A percentile compares a stretch with the other conserved stretches of the same genome.
These are phyloP conservation scores for Gracilaria domingensis DNA, from an alignment of 23 red algal species.

Conservation along the genomic window DNA sequence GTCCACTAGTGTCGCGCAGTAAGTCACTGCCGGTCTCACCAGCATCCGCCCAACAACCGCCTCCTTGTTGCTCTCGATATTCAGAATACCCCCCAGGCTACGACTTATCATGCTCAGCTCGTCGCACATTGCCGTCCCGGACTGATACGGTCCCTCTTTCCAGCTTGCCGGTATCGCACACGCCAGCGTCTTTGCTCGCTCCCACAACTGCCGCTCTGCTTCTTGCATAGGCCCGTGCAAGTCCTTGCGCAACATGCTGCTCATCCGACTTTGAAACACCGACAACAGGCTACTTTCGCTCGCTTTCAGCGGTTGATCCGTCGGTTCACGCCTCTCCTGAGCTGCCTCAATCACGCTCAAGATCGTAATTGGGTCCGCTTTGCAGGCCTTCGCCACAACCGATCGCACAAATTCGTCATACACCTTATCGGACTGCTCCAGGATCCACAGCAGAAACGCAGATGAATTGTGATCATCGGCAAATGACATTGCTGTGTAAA, in stretches of 20 bases:
- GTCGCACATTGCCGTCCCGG: conserved; percentile 62
- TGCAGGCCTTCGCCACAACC: conserved; percentile 23
- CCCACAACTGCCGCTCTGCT: conserved; percentile 62
- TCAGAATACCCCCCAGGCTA: conserved; percentile 51
- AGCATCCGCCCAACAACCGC: conserved; percentile 40
- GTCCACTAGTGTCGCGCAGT: conserved; percentile 57
- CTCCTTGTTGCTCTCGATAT: conserved; percentile 47
- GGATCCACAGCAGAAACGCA: conserved; percentile 55
- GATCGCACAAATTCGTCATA: conserved; percentile 57
- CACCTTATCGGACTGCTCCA: conserved; percentile 68
- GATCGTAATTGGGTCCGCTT: conserved; percentile 66
- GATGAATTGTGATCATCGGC: conserved; percentile 34
- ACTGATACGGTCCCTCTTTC: conserved; percentile 70
- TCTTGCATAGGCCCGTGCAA: conserved; percentile 49
- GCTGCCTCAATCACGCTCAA: conserved; percentile 60
- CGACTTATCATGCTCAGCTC: conserved; percentile 47
- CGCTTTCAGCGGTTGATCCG: conserved; percentile 23
- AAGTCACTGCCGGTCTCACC: conserved; percentile 56
- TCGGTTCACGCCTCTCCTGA: conserved; percentile 19
- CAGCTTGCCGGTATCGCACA: conserved; percentile 61
- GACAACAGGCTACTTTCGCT: conserved; percentile 40
- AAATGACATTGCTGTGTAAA: conserved; percentile 51
- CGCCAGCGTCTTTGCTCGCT: conserved; percentile 51
- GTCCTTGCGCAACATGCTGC: conserved; percentile 30
- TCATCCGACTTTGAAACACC: conserved; percentile 54